Base-by-base conservation (phyloP, 225 moss, liverwort and hornwort genomes). In the Anthoceros angustus region DNA sequence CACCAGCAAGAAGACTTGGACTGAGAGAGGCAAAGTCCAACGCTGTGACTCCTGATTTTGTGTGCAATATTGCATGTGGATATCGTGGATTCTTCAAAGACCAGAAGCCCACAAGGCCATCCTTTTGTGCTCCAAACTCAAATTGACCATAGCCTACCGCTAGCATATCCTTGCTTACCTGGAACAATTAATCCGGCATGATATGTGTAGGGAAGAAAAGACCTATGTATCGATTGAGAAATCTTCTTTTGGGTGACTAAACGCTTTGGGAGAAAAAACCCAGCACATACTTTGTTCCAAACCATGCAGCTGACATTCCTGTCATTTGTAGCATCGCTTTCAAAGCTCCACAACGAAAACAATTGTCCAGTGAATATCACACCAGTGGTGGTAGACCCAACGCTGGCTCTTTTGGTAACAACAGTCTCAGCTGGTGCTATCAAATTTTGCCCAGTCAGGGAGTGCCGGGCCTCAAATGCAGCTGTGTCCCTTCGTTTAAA, bases 1-100 rank as follows among this genome's bases (percentile, higher is more conserved):
- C 63, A 95, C 95, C 91, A 68, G 91, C 95, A 76, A 95, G 95
- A n/a, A 91, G 79, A 74, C 91, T 88, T 25, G 91, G 91, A 72
- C 78, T 86, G 12, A 85, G 76, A 25, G 77, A 82, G 41, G 95
- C 86, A 26, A 95, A 91, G 62, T 95, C 91, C 42, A 95, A 66
- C n/a, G 91, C 78, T 14, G 82, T 86, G 39, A 95, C 91, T 43
- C 88, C 95, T 21, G 84, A 82, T 67, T 75, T 76, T 72, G 88
- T 82, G 48, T 77, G 65, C 42, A 95, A 71, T 40, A 80, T 72
- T 41, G 91, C 82, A 62, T 88, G 82, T 39, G 95, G 95, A 69
- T 86, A 95, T 5, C 91, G 74, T 12, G 88, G 91, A 69, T 95
- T 95, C 69, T 95, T 95, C 32, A 88, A 73, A 39, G 90, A 95